phyloP scores from a whole-genome alignment of 495 filamentous ascomycete species.

The Tetracladium setigerum region DNA sequence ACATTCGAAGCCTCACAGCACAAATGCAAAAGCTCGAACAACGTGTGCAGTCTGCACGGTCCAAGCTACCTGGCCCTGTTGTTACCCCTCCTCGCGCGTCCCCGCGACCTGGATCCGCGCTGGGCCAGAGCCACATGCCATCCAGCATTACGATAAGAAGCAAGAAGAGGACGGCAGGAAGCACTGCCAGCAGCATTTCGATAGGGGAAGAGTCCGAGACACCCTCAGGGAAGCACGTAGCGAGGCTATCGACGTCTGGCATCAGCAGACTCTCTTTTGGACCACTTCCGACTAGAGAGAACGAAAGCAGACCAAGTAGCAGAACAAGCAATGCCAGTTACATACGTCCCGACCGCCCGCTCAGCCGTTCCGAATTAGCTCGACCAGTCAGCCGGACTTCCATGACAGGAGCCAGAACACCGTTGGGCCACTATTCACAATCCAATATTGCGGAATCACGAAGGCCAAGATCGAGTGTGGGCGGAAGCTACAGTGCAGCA shows the following conservation, averaged over 20 bases:
- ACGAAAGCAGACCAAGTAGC: conserved; percentile 51
- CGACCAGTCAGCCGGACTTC: conserved; percentile 65
- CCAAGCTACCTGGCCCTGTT: conserved; percentile 77
- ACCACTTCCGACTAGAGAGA: conserved; percentile 33
- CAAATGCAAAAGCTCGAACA: conserved; percentile 96
- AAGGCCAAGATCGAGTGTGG: conserved; percentile 49
- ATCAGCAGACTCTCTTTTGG: conserved; percentile 47
- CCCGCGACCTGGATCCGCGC: conserved; percentile 48
- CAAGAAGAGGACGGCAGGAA: conserved; percentile 59
- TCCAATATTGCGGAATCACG: conserved; percentile 27
- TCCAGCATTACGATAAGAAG: conserved; percentile 70
- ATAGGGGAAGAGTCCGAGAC: conserved; percentile 30
- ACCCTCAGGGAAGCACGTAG: conserved; percentile 37
- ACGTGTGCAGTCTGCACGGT: conserved; percentile 85
- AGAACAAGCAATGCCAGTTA: conserved; percentile 38
- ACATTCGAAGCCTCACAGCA: conserved; percentile 85
- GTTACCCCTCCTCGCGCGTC: conserved; percentile 76
- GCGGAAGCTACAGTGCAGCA: conserved; percentile 27
- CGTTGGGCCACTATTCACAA: conserved; percentile 39
- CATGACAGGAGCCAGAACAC: conserved; percentile 57
- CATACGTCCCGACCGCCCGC: conserved; percentile 39
- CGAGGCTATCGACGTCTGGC: conserved; percentile 44
- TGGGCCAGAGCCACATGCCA: conserved; percentile 53
- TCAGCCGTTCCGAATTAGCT: conserved; percentile 37
- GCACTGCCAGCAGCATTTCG: conserved; percentile 39